Percentiles rank a stretch among this genome's conserved stretches.
Conservation (phyloP, 768 basidiomycete species). For the Coprinellus micaceus region DNA sequence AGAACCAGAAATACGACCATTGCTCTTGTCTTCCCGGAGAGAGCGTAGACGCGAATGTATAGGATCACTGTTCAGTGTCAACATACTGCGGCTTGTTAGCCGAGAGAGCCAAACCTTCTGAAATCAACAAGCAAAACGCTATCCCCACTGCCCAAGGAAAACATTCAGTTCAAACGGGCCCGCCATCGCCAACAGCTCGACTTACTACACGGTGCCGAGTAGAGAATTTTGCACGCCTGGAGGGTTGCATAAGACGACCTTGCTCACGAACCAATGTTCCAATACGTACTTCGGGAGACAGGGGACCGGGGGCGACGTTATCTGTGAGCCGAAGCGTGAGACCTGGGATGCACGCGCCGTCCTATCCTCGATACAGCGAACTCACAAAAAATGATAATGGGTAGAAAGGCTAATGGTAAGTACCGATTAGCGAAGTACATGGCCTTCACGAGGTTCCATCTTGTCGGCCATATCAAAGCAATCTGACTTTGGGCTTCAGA, state of each 20-base stretch:
- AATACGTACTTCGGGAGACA: not conserved
- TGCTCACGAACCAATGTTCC: too few relatives aligned
- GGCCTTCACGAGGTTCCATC: slow-evolving; percentile 2
- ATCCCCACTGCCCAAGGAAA: not conserved
- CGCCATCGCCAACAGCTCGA: not conserved
- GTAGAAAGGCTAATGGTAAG: slow-evolving; percentile 7
- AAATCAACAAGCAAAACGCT: slow-evolving; percentile 4
- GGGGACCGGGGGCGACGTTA: slow-evolving; percentile 1
- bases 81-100: too few relatives aligned
- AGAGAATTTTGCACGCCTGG: slow-evolving; percentile 5
- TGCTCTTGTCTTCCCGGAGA: not conserved
- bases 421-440: slow-evolving; percentile 8
- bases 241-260: too few relatives aligned
- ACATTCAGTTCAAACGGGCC: not conserved
- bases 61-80: slow-evolving; percentile 5
- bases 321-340: too few relatives aligned
- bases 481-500: not conserved
- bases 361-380: too few relatives aligned
- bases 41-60: slow-evolving; percentile 8
- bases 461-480: slow-evolving; percentile 3
- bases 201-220: slow-evolving; percentile 6
- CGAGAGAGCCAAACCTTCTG: not conserved
- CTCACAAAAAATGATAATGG: slow-evolving; percentile 5
- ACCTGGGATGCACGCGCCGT: too few relatives aligned
- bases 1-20: not conserved